phyloP scores from a whole-genome alignment of 257 asterid species.

The Capsicum pubescens region DNA sequence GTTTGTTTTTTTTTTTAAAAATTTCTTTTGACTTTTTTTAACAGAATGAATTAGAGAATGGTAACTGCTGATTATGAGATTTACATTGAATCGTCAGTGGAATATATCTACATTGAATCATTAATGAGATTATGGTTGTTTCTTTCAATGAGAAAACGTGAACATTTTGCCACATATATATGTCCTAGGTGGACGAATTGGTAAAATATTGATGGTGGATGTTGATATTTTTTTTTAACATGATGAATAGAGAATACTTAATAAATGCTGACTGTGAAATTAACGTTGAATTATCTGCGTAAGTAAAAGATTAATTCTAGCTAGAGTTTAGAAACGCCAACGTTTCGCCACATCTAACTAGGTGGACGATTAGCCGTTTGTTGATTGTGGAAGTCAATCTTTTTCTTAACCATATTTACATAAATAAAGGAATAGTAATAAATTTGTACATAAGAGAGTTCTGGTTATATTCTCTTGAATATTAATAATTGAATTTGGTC shows the following conservation, averaged over 20 bases:
- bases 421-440: neutral
- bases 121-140: too few relatives aligned
- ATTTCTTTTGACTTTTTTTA: too few relatives aligned
- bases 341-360: neutral
- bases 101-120: neutral
- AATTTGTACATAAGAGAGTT: neutral
- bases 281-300: neutral
- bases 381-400: neutral
- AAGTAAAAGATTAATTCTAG: neutral
- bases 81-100: neutral
- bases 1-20: too few relatives aligned
- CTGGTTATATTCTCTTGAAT: neutral
- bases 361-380: neutral
- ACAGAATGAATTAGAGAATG: neutral
- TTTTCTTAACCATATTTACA: neutral
- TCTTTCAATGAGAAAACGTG: neutral
- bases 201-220: neutral
- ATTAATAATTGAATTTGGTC: neutral
- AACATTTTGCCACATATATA: slow-evolving; percentile 17
- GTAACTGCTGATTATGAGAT: neutral
- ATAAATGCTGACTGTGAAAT: neutral
- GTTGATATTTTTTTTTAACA: neutral
- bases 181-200: neutral
- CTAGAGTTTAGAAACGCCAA: neutral
- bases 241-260: neutral